Evolutionary conservation across 495 filamentous ascomycete species (phyloP), one percentile per base, ranked within the genome.

Genomic region (Aspergillus indologenus): DNA sequence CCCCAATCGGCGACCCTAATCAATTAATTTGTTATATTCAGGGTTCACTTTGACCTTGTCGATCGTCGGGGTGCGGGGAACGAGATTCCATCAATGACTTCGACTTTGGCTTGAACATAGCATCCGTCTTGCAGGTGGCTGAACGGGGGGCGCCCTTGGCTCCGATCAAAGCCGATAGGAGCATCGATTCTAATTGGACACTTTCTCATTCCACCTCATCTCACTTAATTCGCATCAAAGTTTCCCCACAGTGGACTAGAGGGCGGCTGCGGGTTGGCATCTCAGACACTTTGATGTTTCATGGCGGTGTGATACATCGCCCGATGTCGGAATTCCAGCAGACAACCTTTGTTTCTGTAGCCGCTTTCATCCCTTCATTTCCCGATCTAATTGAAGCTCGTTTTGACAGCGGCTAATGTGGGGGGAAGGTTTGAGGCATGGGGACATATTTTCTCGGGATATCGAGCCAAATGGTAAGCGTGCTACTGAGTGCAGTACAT

Each of bases 51-150:
- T 62, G 63, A 56, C 53, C 57, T 40, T 62, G 63, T 60, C 61
- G 57, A 69, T 68, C 64, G 1, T 52, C 55, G 59, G 51, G 54
- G 31, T 62, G 60, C 60, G 61, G 64, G 63, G 62, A 53, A 53
- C 22, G 44, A 58, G 52, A 58, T 60, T 51, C 60, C 60, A 59
- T 64, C 54, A 61, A 62, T 66, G 40, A 61, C 45, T 53, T 47
- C 34, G 4, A 26, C 34, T 22, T 22, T 9, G 45, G 53, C 22
- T 29, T 5, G 3, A 31, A 2, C 19, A 19, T 29, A 15, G 2
- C 23, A 31, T 29, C n/a, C 6, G 23, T 51, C 24, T 40, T 24
- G 22, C 48, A 19, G 48, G 22, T 6, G 24, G 23, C 48, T 31
- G 14, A 29, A 29, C 23, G 23, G 23, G 18, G 29, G 23, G 34